A percentile compares a stretch with the other conserved stretches of the same genome.
phyloP scores from a whole-genome alignment of 352 stramenopile genomes.

The Phytopythium chamaehyphon region DNA sequence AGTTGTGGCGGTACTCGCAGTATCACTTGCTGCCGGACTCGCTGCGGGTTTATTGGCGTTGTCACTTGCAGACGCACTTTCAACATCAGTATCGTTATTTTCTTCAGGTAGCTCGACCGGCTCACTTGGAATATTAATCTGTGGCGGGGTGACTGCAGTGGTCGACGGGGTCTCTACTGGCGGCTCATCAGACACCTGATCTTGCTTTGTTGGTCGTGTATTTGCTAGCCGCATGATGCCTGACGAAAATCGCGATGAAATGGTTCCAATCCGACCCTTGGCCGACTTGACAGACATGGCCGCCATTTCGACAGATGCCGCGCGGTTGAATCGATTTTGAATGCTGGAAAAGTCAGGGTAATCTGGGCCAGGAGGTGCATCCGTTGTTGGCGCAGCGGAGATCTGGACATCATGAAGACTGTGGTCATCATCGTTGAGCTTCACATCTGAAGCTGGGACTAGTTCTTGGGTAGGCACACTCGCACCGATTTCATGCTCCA shows the following conservation, averaged over 20 bases:
- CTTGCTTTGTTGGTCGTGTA: constrained; percentile 13
- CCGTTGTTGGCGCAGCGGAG: neutral
- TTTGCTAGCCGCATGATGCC: constrained; percentile 53
- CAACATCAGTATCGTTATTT: neutral
- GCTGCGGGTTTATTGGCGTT: neutral
- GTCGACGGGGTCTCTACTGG: neutral
- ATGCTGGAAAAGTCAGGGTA: constrained; percentile 1
- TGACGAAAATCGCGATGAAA: constrained; percentile 71
- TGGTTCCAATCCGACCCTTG: constrained; percentile 61
- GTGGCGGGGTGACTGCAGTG: neutral
- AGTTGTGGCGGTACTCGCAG: neutral
- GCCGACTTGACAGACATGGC: constrained; percentile 54
- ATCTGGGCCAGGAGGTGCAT: neutral
- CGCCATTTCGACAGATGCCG: constrained; percentile 43
- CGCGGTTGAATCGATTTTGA: constrained; percentile 19
- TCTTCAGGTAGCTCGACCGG: neutral
- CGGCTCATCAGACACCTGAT: neutral
- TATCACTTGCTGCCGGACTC: neutral
- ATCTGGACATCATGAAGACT: constrained; percentile 1
- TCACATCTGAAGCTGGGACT: neutral
- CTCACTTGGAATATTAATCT: neutral
- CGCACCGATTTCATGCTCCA: constrained; percentile 6
- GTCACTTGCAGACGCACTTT: neutral
- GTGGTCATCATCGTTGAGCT: neutral
- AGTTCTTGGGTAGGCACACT: neutral